Conservation (phyloP, 2,329 filamentous ascomycete genomes). For the Cryphonectria parasitica region DNA sequence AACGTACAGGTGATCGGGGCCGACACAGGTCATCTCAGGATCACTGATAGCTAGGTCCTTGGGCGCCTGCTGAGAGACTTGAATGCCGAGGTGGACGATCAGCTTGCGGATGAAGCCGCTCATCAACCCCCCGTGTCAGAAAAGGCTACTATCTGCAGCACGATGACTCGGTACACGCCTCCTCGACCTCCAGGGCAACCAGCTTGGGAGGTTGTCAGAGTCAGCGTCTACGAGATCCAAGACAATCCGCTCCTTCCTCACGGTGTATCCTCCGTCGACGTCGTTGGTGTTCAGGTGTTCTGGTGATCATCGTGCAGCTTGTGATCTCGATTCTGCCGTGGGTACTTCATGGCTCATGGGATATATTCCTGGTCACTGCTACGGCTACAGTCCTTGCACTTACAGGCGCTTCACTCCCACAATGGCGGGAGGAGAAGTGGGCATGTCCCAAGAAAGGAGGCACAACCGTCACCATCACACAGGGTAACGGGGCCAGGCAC, state of each 20-base stretch:
- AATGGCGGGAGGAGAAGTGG: slow-evolving; percentile 12
- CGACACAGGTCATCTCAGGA: too few species aligned
- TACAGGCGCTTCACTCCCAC: background rate
- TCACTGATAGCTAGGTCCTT: too few species aligned
- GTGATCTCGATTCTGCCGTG: slow-evolving; percentile 1
- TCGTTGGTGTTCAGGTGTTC: background rate
- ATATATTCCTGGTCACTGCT: background rate
- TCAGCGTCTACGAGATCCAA: background rate
- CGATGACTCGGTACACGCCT: too few species aligned
- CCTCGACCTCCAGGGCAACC: too few species aligned
- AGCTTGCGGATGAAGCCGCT: slow-evolving; percentile 5
- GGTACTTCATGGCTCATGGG: background rate
- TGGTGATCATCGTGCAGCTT: slow-evolving; percentile 4
- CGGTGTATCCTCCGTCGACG: background rate
- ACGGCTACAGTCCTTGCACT: slow-evolving; percentile 5
- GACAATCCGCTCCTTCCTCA: background rate
- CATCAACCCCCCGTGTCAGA: background rate
- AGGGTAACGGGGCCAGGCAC: background rate
- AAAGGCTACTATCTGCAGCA: too few species aligned
- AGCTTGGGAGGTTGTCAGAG: too few species aligned
- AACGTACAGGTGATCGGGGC: too few species aligned
- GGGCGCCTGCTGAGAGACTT: too few species aligned
- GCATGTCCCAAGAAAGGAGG: background rate
- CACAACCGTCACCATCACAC: background rate
- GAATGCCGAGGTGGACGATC: too few species aligned